Conservation (phyloP, 768 basidiomycete genomes). For the Phanerochaete sordida region DNA sequence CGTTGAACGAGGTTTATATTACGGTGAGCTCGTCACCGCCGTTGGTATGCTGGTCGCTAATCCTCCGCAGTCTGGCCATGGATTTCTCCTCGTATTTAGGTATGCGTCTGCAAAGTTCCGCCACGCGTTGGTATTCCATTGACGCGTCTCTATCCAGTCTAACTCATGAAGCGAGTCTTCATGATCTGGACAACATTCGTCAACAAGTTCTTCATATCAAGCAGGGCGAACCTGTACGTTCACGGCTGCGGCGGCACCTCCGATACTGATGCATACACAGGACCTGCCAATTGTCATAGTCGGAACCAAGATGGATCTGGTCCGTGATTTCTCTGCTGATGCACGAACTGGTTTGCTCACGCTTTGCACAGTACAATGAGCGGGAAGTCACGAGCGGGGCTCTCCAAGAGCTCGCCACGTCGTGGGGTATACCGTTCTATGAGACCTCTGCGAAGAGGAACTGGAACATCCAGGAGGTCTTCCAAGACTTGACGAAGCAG, state of each 20-base stretch:
- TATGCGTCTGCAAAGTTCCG: conserved; percentile 18
- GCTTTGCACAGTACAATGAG: conserved; percentile 43
- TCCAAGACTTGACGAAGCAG: conserved; percentile 71
- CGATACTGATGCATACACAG: conserved; percentile 27
- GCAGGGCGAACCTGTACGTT: conserved; percentile 54
- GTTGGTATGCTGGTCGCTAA: conserved; percentile 2
- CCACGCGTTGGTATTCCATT: neutral
- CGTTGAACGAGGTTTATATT: conserved; percentile 78
- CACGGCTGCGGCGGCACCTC: neutral
- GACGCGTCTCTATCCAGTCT: conserved; percentile 42
- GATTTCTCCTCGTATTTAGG: conserved; percentile 86
- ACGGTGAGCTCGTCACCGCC: conserved; percentile 42
- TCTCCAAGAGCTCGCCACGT: conserved; percentile 59
- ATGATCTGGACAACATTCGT: conserved; percentile 75
- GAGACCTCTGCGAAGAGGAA: conserved; percentile 87
- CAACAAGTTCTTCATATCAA: conserved; percentile 82
- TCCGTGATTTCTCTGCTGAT: conserved; percentile 1
- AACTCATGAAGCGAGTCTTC: conserved; percentile 76
- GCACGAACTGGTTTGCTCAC: neutral
- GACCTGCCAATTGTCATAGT: conserved; percentile 79
- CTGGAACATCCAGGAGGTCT: conserved; percentile 77
- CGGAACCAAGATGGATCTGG: conserved; percentile 82
- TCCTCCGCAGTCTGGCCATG: conserved; percentile 53
- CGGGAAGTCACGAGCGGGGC: conserved; percentile 68
- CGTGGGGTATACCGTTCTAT: conserved; percentile 75